Evolutionary conservation across 495 filamentous ascomycete genomes (phyloP).

Genomic region (Talaromyces proteolyticus): DNA sequence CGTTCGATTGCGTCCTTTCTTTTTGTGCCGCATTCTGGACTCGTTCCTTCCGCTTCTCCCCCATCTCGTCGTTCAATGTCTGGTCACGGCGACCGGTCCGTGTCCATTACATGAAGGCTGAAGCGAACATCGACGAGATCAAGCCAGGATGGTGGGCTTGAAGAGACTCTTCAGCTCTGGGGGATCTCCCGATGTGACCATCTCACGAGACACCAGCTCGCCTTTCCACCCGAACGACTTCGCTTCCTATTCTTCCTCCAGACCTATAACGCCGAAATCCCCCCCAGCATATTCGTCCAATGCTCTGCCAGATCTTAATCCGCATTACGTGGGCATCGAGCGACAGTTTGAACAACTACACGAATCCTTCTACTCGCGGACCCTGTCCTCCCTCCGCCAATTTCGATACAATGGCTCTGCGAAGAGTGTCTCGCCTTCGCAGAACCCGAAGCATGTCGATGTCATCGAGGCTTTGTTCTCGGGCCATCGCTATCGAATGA

Average conservation of each 20-base stretch:
- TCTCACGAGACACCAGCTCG: background rate
- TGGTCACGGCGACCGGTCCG: too few species aligned
- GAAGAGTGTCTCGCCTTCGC: constrained; percentile 11
- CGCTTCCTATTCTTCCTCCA: background rate
- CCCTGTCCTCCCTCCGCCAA: constrained; percentile 20
- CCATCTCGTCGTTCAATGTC: background rate
- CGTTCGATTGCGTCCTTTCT: background rate
- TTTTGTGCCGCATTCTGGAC: background rate
- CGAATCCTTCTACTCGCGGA: constrained; percentile 22
- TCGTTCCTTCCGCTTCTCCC: constrained; percentile 1
- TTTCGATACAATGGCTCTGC: constrained; percentile 9
- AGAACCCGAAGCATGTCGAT: constrained; percentile 30
- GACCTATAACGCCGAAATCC: background rate
- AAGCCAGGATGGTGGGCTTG: constrained; percentile 28
- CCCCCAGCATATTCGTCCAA: constrained; percentile 7
- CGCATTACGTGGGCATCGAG: constrained; percentile 33
- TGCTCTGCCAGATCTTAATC: constrained; percentile 16
- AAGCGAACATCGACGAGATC: too few species aligned
- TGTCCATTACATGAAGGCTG: too few species aligned
- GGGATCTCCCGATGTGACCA: constrained; percentile 5
- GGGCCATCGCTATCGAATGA: constrained; percentile 21
- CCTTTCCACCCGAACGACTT: background rate
- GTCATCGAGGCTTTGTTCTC: constrained; percentile 32
- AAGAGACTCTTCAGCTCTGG: constrained; percentile 32
- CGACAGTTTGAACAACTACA: constrained; percentile 37